These are phyloP conservation scores for Pseudogymnoascus sp. DNA, from an alignment of 2,329 filamentous ascomycete genomes.

Conservation along the genomic window DNA sequence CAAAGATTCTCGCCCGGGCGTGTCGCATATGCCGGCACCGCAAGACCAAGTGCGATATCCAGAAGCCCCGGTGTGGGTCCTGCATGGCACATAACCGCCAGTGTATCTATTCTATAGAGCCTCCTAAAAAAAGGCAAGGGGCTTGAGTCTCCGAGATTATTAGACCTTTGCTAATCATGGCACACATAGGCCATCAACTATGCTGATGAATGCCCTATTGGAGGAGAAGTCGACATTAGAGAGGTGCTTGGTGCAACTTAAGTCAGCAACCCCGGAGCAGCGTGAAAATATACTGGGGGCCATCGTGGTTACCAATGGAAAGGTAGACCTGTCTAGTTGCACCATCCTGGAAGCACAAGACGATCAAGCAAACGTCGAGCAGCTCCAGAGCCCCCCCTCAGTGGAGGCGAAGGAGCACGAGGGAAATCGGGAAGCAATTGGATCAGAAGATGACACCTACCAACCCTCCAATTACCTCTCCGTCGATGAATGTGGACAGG, in stretches of 20 bases:
- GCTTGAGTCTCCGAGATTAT: background rate
- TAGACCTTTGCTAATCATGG: background rate
- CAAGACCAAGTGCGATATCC: slow-evolving; percentile 1
- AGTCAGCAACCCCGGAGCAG: background rate
- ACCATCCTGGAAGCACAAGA: background rate
- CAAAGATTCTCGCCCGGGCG: slow-evolving; percentile 8
- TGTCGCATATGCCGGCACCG: background rate
- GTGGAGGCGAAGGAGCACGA: background rate
- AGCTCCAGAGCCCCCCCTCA: background rate
- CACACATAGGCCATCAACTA: slow-evolving; percentile 2
- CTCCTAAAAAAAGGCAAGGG: background rate
- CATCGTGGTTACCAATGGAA: background rate
- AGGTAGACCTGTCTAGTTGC: background rate
- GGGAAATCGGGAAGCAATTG: background rate
- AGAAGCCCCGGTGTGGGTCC: background rate
- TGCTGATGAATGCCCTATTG: background rate
- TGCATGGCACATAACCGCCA: background rate
- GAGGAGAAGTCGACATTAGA: background rate
- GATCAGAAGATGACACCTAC: slow-evolving; percentile 6
- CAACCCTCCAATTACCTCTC: slow-evolving; percentile 10
- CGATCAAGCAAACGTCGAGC: background rate
- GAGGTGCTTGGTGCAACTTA: background rate
- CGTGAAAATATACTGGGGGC: background rate
- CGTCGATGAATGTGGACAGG: slow-evolving; percentile 11
- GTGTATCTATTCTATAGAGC: background rate